Base-by-base conservation (phyloP, 2,329 filamentous ascomycete species). In the Elsinoe batatas region DNA sequence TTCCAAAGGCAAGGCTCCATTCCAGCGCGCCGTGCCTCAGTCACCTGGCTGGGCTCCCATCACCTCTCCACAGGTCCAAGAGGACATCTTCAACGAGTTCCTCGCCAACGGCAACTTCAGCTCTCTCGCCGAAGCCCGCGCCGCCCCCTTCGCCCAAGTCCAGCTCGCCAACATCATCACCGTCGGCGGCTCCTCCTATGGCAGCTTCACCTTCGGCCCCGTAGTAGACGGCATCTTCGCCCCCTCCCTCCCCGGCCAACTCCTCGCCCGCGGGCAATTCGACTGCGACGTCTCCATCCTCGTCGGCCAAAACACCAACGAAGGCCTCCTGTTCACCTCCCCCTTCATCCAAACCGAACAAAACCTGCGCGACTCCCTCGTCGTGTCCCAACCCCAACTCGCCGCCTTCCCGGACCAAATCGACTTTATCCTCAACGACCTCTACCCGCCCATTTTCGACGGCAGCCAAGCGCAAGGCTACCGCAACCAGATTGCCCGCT, bases 391-490 rank as follows among this genome's bases (percentile, higher is more conserved):
- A 43, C 68, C 69, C 0, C 64, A 64, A 12, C 60, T 70, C 26
- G 44, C 33, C 15, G 65, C 67, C 8, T 59, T 62, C 54, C 59
- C 63, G 7, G 55, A 59, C 17, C 61, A 64, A 10, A 35, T 77
- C 38, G 58, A 72, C 17, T 72, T 76, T 60, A 69, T 80, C 47
- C 62, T 65, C 2, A 60, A 71, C 3, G 69, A 64, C 0, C 67
- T 81, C 8, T 81, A 81, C 64, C 79, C 79, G 2, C 64, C 74
- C 1, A 62, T 75, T 33, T 77, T 74, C 59, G 66, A 74, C 61
- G 76, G 74, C 35, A 69, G 65, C 13, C 68, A 74, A 43, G 64
- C 64, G 1, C 58, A 63, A 38, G 68, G 68, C 8, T 82, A 80
- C 66, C 72, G 61, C 0, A 71, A 67, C 46, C 61, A 76, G 36